A percentile compares a stretch with the other conserved stretches of the same genome.
phyloP scores from a whole-genome alignment of 208 protist species.

The Leishmania braziliensis region DNA sequence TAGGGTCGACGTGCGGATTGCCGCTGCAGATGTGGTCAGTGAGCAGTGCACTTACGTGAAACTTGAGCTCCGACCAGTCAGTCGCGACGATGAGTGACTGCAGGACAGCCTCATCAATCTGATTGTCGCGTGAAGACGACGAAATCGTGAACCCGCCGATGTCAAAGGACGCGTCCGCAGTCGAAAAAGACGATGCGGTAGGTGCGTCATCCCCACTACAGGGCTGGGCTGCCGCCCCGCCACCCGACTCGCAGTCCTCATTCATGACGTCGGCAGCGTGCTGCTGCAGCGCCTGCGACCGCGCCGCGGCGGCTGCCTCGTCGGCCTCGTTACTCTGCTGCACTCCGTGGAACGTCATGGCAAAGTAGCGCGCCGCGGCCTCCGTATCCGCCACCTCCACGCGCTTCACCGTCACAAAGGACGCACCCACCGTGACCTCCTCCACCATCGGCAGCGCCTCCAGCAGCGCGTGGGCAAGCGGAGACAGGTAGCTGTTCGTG shows the following conservation, averaged over 20 bases:
- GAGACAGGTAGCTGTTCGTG: constrained; percentile 76
- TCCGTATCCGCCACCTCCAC: constrained; percentile 61
- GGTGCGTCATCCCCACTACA: neutral
- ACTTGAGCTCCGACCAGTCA: constrained; percentile 84
- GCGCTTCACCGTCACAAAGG: constrained; percentile 83
- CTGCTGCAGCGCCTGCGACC: constrained; percentile 63
- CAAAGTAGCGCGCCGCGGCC: constrained; percentile 70
- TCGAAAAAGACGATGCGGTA: neutral
- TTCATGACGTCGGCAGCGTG: constrained; percentile 35
- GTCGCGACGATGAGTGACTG: constrained; percentile 58
- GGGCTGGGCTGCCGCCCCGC: neutral
- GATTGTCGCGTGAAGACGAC: constrained; percentile 36
- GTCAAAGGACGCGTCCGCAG: constrained; percentile 28
- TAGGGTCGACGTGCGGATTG: constrained; percentile 65
- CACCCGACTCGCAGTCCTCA: neutral
- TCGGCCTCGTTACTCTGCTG: constrained; percentile 19
- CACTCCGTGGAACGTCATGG: constrained; percentile 50
- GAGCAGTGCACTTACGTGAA: constrained; percentile 80
- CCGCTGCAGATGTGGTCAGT: constrained; percentile 87
- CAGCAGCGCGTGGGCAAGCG: constrained; percentile 74
- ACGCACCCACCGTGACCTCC: constrained; percentile 78
- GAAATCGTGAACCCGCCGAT: constrained; percentile 44
- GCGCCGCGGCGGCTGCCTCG: constrained; percentile 37
- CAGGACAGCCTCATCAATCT: constrained; percentile 59
- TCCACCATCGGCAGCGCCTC: constrained; percentile 84